phyloP scores from a whole-genome alignment of 306 rosid genomes.

The Mimosa bimucronata region DNA sequence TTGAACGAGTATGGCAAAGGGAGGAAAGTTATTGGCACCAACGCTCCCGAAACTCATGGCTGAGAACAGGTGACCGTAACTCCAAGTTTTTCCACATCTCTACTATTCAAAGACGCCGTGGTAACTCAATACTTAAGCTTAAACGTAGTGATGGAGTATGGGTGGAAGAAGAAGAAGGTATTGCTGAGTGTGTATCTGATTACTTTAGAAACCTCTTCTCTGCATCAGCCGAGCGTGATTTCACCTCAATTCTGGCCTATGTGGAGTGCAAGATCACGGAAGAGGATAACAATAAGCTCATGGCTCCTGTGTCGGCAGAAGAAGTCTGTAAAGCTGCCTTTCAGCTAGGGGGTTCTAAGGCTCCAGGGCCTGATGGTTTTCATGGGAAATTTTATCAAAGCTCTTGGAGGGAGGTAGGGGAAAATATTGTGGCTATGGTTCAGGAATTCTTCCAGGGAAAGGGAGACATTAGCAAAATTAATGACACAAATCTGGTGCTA shows the following conservation, averaged over 20 bases:
- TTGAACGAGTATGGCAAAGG: neutral
- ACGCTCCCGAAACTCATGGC: neutral
- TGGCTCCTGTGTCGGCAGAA: neutral
- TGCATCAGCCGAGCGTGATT: neutral
- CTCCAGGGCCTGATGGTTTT: neutral
- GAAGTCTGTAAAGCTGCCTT: neutral
- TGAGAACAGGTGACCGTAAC: neutral
- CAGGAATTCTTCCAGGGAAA: neutral
- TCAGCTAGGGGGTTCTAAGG: neutral
- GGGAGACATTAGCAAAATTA: too few species aligned
- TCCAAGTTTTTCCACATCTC: neutral
- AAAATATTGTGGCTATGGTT: neutral
- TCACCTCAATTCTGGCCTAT: too few species aligned
- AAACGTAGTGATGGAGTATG: neutral
- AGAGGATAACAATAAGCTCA: neutral
- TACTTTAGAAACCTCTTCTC: neutral
- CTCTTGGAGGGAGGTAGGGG: neutral
- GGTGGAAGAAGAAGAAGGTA: neutral
- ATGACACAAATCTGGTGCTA: neutral
- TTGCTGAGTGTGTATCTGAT: rapidly evolving
- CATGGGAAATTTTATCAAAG: neutral
- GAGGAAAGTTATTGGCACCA: neutral
- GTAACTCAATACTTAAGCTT: rapidly evolving
- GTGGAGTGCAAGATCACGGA: too few species aligned
- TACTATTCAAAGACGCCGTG: rapidly evolving